Evolutionary conservation across 139 green algal species (phyloP), one percentile per base, ranked within the genome.

Genomic region (Diplosphaera chodatii): DNA sequence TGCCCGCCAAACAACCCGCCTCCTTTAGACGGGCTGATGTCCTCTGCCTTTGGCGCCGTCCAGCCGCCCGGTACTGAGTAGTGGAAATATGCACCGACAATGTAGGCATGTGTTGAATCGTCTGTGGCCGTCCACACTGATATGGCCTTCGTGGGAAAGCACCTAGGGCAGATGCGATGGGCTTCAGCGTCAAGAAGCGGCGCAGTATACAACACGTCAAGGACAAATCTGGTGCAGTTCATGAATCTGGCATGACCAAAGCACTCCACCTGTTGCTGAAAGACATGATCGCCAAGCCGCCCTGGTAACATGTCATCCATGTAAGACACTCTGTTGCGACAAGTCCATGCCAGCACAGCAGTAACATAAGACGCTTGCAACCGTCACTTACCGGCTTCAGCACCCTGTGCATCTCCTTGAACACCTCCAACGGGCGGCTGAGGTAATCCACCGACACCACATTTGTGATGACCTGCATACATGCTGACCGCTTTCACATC

Each of bases 81-180:
- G 65, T 96, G 92, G 84, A 93, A 98, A 84, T 96, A 98, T 15
- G 55, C 55, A 15, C 92, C 92, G 0, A 97, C 88, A 22, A 95
- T 93, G 77, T 77, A 93, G 0, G 86, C 68, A 78, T 93, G 89
- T n/a, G 83, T 78, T 15, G 74, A 2, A 64, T 92, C 84, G 1
- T 77, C 77, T 3, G 84, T 90, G 30, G 65, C 30, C 4, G 81
- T 88, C 84, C 84, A 90, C 29, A 90, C 78, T 21, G 80, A 73
- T n/a, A 90, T 84, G 18, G 77, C 77, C 70, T 95, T 96, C 21
- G 91, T 96, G 25, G 88, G 89, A 74, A 96, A 96, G 78, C 88
- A 96, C n/a, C 91, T 59, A 25, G 10, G 48, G 10, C 13, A 25
- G 13, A 59, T 3, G 10, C 8, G 48, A 59, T 18, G 6, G 6